Percentiles rank a stretch among this genome's conserved stretches.
phyloP scores from a whole-genome alignment of 2,329 filamentous ascomycete genomes.

The Didymella glomerata region DNA sequence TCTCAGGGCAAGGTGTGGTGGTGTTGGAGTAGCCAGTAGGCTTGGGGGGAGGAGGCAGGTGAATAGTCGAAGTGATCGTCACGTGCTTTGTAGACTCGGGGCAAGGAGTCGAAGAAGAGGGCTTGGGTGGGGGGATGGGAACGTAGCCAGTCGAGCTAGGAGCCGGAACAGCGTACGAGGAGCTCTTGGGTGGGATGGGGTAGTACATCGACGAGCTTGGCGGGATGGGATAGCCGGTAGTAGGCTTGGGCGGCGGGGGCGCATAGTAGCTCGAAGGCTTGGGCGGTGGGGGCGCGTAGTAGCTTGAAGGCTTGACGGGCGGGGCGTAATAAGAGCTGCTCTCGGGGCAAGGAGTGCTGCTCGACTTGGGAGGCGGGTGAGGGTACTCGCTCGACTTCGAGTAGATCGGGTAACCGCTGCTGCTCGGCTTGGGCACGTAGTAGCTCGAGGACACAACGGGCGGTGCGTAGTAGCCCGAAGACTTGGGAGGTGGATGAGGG shows the following conservation, averaged over 20 bases:
- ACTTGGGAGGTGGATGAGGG: slow-evolving; percentile 1
- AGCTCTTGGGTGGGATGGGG: neutral
- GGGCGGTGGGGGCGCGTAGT: slow-evolving; percentile 9
- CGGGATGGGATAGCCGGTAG: neutral
- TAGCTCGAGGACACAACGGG: slow-evolving; percentile 1
- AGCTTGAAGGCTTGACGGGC: slow-evolving; percentile 1
- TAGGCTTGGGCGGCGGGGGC: slow-evolving; percentile 6
- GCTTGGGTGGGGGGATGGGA: neutral
- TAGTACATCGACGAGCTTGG: neutral
- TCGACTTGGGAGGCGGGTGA: slow-evolving; percentile 4
- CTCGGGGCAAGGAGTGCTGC: slow-evolving; percentile 21
- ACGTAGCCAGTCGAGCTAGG: neutral
- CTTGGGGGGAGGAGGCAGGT: slow-evolving; percentile 13
- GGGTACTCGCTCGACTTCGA: too few species aligned
- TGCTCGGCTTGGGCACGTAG: slow-evolving; percentile 1
- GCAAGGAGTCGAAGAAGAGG: neutral
- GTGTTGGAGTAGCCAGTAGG: slow-evolving; percentile 21
- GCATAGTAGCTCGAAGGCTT: slow-evolving; percentile 5
- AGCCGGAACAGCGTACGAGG: neutral
- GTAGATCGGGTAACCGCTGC: neutral
- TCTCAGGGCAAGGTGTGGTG: slow-evolving; percentile 14
- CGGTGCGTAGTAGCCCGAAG: slow-evolving; percentile 1
- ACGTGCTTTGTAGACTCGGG: neutral
- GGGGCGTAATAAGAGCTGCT: neutral
- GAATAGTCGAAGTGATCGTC: slow-evolving; percentile 1